Percentiles rank a stretch among this genome's conserved stretches.
phyloP scores from a whole-genome alignment of 495 filamentous ascomycete species.

The Xylaria bambusicola region DNA sequence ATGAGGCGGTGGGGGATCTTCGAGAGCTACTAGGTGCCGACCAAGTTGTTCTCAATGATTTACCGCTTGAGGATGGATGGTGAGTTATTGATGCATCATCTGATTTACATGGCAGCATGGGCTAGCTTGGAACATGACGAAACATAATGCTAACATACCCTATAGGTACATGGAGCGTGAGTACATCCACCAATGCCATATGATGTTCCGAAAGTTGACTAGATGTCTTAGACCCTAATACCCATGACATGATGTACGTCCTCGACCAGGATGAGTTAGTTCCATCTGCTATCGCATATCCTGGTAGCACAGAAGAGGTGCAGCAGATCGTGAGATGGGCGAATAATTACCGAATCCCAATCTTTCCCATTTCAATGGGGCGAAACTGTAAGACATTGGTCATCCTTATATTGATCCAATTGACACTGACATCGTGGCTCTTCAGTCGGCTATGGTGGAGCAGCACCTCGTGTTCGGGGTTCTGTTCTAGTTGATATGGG shows the following conservation, averaged over 20 bases:
- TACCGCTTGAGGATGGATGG: slow-evolving; percentile 52
- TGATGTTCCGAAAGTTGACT: slow-evolving; percentile 3
- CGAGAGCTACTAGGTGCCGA: slow-evolving; percentile 37
- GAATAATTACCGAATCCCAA: slow-evolving; percentile 51
- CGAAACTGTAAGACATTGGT: slow-evolving; percentile 39
- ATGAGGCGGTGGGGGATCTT: slow-evolving; percentile 41
- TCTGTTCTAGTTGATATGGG: slow-evolving; percentile 56
- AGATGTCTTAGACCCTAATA: slow-evolving; percentile 47
- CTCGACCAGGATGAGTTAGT: slow-evolving; percentile 55
- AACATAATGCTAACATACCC: background rate
- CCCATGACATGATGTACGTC: slow-evolving; percentile 57
- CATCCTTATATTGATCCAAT: background rate
- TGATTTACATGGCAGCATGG: background rate
- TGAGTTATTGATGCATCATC: slow-evolving; percentile 14
- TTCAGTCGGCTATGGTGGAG: slow-evolving; percentile 55
- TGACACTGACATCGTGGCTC: slow-evolving; percentile 12
- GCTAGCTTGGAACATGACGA: background rate
- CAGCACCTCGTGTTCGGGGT: slow-evolving; percentile 53
- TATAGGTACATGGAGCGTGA: slow-evolving; percentile 51
- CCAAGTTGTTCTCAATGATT: slow-evolving; percentile 51
- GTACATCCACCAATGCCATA: background rate
- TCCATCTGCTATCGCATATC: slow-evolving; percentile 53
- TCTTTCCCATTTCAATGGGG: slow-evolving; percentile 57
- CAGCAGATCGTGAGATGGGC: slow-evolving; percentile 46
- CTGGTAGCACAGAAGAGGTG: slow-evolving; percentile 47